A percentile compares a stretch with the other conserved stretches of the same genome.
Evolutionary conservation across 1,284 basidiomycete genomes (phyloP).

Genomic region (Hortiboletus rubellus): DNA sequence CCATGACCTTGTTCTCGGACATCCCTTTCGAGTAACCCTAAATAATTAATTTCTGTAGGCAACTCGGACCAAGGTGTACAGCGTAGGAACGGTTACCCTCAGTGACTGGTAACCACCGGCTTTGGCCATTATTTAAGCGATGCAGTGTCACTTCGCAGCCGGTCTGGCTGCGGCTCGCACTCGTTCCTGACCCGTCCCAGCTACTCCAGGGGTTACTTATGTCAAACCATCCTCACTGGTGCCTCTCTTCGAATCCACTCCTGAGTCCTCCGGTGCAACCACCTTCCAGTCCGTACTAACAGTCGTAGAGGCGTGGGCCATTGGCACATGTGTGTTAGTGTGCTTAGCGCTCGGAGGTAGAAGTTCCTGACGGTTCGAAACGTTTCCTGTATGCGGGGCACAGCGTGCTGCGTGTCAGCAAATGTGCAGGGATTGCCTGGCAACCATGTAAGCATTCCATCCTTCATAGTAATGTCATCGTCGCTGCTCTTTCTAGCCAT

Average conservation of each 20-base stretch:
- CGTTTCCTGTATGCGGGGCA: no score
- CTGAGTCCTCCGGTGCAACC: neutral
- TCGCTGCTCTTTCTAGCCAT: neutral
- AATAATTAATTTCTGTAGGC: neutral
- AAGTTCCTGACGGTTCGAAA: neutral
- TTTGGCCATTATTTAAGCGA: neutral
- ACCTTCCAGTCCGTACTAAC: no score
- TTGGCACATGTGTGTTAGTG: no score
- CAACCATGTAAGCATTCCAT: neutral
- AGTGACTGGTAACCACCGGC: neutral
- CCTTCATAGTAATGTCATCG: no score
- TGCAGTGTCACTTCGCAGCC: slow-evolving; percentile 1
- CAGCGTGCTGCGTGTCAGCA: neutral
- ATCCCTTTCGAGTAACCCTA: no score
- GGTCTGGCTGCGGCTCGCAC: neutral
- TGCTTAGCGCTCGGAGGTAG: no score
- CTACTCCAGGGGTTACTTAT: neutral
- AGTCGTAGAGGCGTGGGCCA: no score
- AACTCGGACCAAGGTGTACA: neutral
- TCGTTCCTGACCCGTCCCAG: neutral
- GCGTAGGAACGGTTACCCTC: neutral
- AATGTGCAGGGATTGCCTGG: neutral
- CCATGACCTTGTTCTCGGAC: slow-evolving; percentile 9
- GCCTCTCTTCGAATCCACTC: neutral
- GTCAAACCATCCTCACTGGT: neutral